A percentile compares a stretch with the other conserved stretches of the same genome.
Conservation (phyloP, 139 green algal genomes). For the Haematococcus sp. region DNA sequence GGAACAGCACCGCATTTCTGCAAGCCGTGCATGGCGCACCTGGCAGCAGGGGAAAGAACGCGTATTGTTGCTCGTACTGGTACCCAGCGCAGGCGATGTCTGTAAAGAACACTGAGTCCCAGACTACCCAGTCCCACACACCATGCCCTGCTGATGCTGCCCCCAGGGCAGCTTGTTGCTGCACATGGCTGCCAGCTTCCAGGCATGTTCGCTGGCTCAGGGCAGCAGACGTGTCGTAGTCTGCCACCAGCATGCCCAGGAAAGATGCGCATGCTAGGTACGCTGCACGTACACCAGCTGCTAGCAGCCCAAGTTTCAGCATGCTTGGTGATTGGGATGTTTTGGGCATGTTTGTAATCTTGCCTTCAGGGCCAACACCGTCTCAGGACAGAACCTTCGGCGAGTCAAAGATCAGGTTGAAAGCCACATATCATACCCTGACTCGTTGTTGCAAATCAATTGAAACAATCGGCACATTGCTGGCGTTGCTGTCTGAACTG, state of each 20-base stretch:
- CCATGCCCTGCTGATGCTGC: background rate
- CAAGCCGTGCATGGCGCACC: constrained; percentile 24
- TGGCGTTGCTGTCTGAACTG: too few species aligned
- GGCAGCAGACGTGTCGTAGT: constrained; percentile 61
- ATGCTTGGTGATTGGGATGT: background rate
- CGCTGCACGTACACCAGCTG: background rate
- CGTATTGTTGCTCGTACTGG: constrained; percentile 85
- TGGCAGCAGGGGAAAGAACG: constrained; percentile 88
- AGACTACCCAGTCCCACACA: constrained; percentile 43
- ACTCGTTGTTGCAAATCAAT: too few species aligned
- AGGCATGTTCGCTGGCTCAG: constrained; percentile 13
- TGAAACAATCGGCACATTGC: too few species aligned
- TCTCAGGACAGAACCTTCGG: too few species aligned
- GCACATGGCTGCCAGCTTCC: background rate
- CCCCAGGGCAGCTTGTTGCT: background rate
- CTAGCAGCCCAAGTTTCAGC: background rate
- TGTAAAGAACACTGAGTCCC: constrained; percentile 84
- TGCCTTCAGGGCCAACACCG: too few species aligned
- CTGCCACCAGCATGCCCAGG: background rate
- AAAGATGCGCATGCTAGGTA: background rate
- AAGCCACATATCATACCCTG: too few species aligned
- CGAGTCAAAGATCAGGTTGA: too few species aligned
- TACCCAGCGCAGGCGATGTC: constrained; percentile 80
- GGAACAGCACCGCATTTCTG: too few species aligned
- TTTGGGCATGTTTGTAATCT: too few species aligned